A percentile compares a stretch with the other conserved stretches of the same genome.
phyloP scores from a whole-genome alignment of 2,329 filamentous ascomycete species.

The Rhytidhysteron rufulum region DNA sequence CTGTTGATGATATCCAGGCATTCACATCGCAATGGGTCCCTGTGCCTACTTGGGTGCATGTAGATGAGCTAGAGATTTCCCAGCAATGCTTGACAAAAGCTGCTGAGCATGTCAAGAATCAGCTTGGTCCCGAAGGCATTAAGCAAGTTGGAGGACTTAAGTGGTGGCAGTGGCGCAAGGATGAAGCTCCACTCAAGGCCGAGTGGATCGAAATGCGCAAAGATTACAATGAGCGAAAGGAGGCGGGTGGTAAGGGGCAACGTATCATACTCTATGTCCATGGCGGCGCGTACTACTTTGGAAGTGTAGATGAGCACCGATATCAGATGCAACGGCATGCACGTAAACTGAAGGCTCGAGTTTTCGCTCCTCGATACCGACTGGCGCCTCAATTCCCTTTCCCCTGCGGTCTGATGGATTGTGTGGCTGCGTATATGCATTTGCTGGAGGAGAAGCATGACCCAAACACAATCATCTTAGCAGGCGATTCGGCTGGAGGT shows the following conservation, averaged over 20 bases:
- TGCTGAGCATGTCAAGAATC: slow-evolving; percentile 63
- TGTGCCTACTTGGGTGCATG: slow-evolving; percentile 80
- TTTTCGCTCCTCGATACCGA: slow-evolving; percentile 81
- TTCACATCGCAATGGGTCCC: slow-evolving; percentile 94
- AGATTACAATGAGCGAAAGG: slow-evolving; percentile 71
- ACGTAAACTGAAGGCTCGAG: slow-evolving; percentile 83
- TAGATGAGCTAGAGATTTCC: slow-evolving; percentile 65
- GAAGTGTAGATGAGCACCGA: slow-evolving; percentile 92
- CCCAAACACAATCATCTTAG: slow-evolving; percentile 77
- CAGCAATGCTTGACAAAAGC: slow-evolving; percentile 59
- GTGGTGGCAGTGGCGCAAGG: slow-evolving; percentile 70
- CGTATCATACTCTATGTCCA: slow-evolving; percentile 92
- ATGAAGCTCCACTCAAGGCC: slow-evolving; percentile 63
- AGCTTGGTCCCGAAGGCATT: slow-evolving; percentile 76
- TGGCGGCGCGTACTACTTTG: slow-evolving; percentile 93
- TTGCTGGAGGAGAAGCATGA: slow-evolving; percentile 68
- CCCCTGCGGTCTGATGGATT: slow-evolving; percentile 87
- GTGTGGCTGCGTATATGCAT: slow-evolving; percentile 80
- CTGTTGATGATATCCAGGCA: slow-evolving; percentile 86
- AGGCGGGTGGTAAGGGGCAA: slow-evolving; percentile 52
- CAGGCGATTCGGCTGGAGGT: slow-evolving; percentile 89
- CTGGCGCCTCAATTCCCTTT: slow-evolving; percentile 93
- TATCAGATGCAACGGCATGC: slow-evolving; percentile 97
- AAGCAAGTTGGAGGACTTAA: slow-evolving; percentile 77
- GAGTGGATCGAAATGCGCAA: slow-evolving; percentile 97